Evolutionary conservation across 1,139 yeast species (phyloP).

Genomic region (Yamadazyma aaseri): DNA sequence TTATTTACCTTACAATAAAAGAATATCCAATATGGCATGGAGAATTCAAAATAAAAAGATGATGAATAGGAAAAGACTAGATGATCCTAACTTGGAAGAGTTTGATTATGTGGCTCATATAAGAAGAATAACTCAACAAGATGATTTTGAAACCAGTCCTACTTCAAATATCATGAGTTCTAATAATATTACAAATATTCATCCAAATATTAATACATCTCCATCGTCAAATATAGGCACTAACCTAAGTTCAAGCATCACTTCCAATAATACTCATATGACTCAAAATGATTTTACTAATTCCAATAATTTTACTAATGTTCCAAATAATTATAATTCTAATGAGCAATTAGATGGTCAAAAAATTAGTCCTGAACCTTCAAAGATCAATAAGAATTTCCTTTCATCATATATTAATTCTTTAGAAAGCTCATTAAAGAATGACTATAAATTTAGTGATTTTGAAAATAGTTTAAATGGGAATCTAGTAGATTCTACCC

Average conservation of each 20-base stretch:
- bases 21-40: constrained; percentile 49
- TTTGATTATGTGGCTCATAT: constrained; percentile 51
- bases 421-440: constrained; percentile 36
- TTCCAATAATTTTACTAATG: constrained; percentile 2
- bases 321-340: not conserved
- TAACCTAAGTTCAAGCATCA: constrained; percentile 2
- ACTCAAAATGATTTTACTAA: too few relatives aligned
- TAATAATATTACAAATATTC: too few relatives aligned
- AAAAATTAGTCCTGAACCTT: constrained; percentile 6
- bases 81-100: constrained; percentile 36
- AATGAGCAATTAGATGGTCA: not conserved
- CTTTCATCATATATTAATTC: constrained; percentile 42
- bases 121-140: constrained; percentile 43
- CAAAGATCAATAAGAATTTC: constrained; percentile 21
- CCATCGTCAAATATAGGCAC: constrained; percentile 1
- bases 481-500: not conserved
- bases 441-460: constrained; percentile 19
- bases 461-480: constrained; percentile 4
- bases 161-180: constrained; percentile 4
- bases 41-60: constrained; percentile 42
- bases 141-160: constrained; percentile 19
- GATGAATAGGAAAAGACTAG: constrained; percentile 9
- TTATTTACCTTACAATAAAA: constrained; percentile 43
- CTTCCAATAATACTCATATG: constrained; percentile 4
- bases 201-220: not conserved